Evolutionary conservation across 441 rosid species (phyloP).

Genomic region (Capsella rubella): DNA sequence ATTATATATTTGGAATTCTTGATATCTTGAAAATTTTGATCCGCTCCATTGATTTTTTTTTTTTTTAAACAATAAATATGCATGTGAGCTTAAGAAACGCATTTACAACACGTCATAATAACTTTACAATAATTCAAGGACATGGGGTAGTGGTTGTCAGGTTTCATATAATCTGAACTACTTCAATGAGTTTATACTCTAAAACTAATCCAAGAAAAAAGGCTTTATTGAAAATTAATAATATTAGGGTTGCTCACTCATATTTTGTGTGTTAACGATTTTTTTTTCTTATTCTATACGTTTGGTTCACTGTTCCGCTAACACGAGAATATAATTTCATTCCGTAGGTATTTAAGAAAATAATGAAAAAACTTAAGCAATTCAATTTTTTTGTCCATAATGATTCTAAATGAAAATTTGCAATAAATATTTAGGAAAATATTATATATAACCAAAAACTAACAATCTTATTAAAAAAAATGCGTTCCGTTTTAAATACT

Average conservation of each 20-base stretch:
- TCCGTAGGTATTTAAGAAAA: neutral
- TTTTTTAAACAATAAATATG: too few relatives aligned
- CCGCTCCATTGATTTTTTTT: too few relatives aligned
- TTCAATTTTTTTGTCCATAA: neutral
- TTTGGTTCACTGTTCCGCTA: neutral
- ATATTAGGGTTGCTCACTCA: neutral
- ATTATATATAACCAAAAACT: too few relatives aligned
- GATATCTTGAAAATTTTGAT: too few relatives aligned
- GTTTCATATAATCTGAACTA: neutral
- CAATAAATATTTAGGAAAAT: neutral
- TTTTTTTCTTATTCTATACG: neutral
- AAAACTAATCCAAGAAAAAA: neutral
- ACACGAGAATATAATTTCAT: neutral
- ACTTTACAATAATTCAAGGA: neutral
- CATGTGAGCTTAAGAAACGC: neutral
- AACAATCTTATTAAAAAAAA: too few relatives aligned
- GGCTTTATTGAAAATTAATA: neutral
- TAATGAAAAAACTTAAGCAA: neutral
- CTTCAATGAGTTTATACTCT: neutral
- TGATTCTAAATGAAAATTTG: neutral
- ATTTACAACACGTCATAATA: neutral
- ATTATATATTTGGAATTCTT: too few relatives aligned
- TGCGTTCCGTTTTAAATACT: too few relatives aligned
- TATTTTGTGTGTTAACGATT: neutral
- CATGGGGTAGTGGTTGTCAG: neutral